Base-by-base conservation (phyloP, 2,329 filamentous ascomycete species). In the Cercospora sp. region DNA sequence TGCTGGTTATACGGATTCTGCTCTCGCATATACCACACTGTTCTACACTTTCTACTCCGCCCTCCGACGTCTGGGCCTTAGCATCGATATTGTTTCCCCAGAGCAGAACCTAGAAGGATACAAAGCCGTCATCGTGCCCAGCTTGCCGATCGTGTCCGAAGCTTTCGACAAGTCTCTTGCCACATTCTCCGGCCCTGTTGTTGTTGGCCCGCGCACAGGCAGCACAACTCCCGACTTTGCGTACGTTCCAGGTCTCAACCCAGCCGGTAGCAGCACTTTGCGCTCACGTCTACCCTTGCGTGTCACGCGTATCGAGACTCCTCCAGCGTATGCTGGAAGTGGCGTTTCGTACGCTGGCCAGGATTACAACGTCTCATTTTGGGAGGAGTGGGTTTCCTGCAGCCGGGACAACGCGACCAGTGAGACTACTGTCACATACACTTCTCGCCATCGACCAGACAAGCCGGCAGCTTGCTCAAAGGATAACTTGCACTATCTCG, bases 21-120 rank as follows among this genome's bases (percentile, higher is more conserved):
- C 60, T 0, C 53, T 71, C 10, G 33, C 65, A 9, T 74, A 74
- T 55, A 67, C 67, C 1, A 68, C 69, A 13, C 28, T 74, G 10
- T 68, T 71, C 8, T 69, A 72, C 23, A 68, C 66, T 0, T 74
- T 74, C 67, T 74, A 73, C 68, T 69, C 70, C 3, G 69, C 71
- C 1, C 67, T 73, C 2, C 71, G 72, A 13, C 71, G 70, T 9
- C 69, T 74, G 0, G 70, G 70, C 16, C 64, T 74, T 7, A 70
- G 68, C 60, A 65, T 73, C 39, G 72, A 74, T n/a, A 65, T 74
- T 33, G 70, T 74, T 10, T 72, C 70, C 1, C 65, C 71, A 3
- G 69, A 72, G 20, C 70, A 73, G 45, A 63, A 55, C 39, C 26
- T 74, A 7, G 57, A 63, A 30, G 66, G 67, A 1, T 74, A 74